These are phyloP conservation scores for Globisporangium mamillatum DNA, from an alignment of 352 stramenopile genomes.

Conservation along the genomic window DNA sequence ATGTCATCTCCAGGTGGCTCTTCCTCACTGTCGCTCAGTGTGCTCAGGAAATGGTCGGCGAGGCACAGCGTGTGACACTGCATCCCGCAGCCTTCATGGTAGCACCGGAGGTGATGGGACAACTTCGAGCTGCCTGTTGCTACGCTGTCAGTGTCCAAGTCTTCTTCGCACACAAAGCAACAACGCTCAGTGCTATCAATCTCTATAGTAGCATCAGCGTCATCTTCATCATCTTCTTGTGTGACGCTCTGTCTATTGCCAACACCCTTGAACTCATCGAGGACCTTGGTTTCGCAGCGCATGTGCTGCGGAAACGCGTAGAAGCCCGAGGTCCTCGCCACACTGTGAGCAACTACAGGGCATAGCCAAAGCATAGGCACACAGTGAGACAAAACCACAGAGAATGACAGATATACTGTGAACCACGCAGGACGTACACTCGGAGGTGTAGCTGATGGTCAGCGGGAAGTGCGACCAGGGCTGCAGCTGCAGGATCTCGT, in stretches of 20 bases:
- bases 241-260: background rate
- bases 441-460: slow-evolving; percentile 51
- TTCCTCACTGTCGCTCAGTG: slow-evolving; percentile 13
- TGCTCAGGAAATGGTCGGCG: slow-evolving; percentile 42
- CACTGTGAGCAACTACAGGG: slow-evolving; percentile 24
- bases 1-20: background rate
- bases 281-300: slow-evolving; percentile 33
- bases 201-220: background rate
- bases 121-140: slow-evolving; percentile 12
- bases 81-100: slow-evolving; percentile 40
- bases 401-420: background rate
- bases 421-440: slow-evolving; percentile 17
- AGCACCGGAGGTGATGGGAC: slow-evolving; percentile 24
- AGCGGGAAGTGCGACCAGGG: slow-evolving; percentile 51
- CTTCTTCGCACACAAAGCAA: slow-evolving; percentile 51
- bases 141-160: slow-evolving; percentile 6
- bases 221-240: background rate
- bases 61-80: slow-evolving; percentile 47
- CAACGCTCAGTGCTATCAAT: background rate
- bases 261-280: slow-evolving; percentile 22
- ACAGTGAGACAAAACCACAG: background rate
- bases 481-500: slow-evolving; percentile 56
- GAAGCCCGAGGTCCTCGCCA: slow-evolving; percentile 32
- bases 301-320: slow-evolving; percentile 35
- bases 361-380: background rate